Evolutionary conservation across 116 monocot species (phyloP), one percentile per base, ranked within the genome.

Genomic region (Zostera marina): DNA sequence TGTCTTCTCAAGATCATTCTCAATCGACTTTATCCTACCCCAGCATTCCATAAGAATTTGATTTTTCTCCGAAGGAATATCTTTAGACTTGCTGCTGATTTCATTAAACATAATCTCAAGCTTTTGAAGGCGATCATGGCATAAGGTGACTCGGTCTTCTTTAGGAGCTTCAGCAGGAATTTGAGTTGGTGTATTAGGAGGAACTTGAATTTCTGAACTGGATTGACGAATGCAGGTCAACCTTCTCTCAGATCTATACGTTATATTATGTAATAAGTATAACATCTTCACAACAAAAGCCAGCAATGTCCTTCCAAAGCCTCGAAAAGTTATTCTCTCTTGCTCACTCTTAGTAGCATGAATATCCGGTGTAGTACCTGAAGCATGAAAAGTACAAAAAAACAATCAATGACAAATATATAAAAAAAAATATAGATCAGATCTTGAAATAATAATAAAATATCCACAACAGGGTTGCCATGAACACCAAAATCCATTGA

Each of bases 1-100:
- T 24, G 96, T 98, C 63, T 73, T 85, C 47, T 85, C 83, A 58
- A 98, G 90, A 24, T 98, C 96, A 71, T 66, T 60, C 63, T 90
- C 90, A 9, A 98, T 63, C 19, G 70, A 66, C 44, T 90, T 98
- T 53, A 98, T 89, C 66, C 86, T 82, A 23, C 83, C 70, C 90
- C 84, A 98, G 17, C 78, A 89, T 47, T 98, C 78, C 25, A 80
- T 65, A 21, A 96, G 76, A 69, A 82, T 63, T 8, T 53, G 67
- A 9, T 89, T 82, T 64, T 89, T 96, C 41, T 98, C 96, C 9
- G 63, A 38, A 25, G 96, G 96, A 74, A 98, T 85, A 19, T 78
- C 70, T 8, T 68, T 53, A 51, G 82, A 80, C 48, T 63, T 98
- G 22, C 43, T 72, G 47, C 70, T 79, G 7, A 98, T 63, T 60